These are phyloP conservation scores for Barbatosphaeria neglecta DNA, from an alignment of 495 filamentous ascomycete genomes.

Conservation along the genomic window DNA sequence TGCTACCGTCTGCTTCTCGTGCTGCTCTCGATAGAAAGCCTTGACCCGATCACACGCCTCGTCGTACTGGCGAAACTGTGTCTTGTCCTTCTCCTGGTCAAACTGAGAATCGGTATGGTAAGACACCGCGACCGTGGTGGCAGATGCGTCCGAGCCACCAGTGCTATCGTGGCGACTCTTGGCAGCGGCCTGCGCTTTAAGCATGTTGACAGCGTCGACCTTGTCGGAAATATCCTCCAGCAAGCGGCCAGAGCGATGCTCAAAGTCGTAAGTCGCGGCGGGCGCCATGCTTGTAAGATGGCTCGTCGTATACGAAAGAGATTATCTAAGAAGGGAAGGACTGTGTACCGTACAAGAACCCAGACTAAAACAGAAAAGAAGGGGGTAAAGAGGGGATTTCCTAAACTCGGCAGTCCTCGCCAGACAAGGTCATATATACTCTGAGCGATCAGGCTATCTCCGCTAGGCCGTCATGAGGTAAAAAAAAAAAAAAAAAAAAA, in stretches of 20 bases:
- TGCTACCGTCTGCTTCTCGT: slow-evolving; percentile 72
- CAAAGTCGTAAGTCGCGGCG: slow-evolving; percentile 8
- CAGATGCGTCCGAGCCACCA: no score
- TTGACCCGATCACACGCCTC: slow-evolving; percentile 69
- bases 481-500: background rate
- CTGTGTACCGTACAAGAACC: no score
- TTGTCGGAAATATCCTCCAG: slow-evolving; percentile 72
- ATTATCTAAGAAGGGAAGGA: background rate
- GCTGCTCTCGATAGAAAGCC: slow-evolving; percentile 74
- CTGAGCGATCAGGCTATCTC: background rate
- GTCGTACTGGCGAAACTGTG: slow-evolving; percentile 68
- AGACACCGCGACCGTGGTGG: slow-evolving; percentile 36
- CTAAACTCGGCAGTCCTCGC: no score
- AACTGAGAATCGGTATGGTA: slow-evolving; percentile 56
- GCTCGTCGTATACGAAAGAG: no score
- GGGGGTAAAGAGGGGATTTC: background rate
- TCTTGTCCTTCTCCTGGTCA: slow-evolving; percentile 69
- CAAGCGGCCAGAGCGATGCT: slow-evolving; percentile 50
- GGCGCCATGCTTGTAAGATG: slow-evolving; percentile 2
- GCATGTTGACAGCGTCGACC: slow-evolving; percentile 70
- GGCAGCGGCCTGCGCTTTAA: slow-evolving; percentile 38
- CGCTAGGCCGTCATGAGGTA: background rate
- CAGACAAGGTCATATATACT: background rate
- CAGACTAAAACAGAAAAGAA: background rate
- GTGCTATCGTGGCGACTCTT: slow-evolving; percentile 15